Base-by-base conservation (phyloP, 1,139 yeast species). In the Geotrichum carabidarum region DNA sequence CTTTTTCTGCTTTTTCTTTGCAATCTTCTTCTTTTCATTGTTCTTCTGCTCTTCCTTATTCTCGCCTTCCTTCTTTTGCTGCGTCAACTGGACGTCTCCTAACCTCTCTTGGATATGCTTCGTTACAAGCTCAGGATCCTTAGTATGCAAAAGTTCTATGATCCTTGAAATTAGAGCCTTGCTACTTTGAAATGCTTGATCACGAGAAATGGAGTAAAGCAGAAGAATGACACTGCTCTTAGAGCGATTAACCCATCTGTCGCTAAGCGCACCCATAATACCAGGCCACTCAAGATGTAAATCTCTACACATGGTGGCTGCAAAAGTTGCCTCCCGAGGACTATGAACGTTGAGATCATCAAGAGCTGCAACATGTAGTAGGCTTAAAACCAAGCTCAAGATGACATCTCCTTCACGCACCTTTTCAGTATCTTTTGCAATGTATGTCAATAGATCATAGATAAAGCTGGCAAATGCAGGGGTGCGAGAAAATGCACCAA, bases 1-100 rank as follows among this genome's bases (percentile, higher is more conserved):
- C 63, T 82, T 86, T 8, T 79, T 80, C 64, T 84, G 88, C 60
- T 95, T 79, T 55, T 80, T 84, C 62, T 81, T 78, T 0, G 96
- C 98, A 32, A 81, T 44, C 32, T 57, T 43, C 45, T 50, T 53
- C 11, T 60, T 8, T 53, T 57, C 4, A 59, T 58, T 50, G 32
- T 34, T 51, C 35, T 50, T 57, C 17, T 51, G 48, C 42, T 54
- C 60, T 15, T 53, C 53, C 36, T 50, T 56, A 41, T 48, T 55
- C 40, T 27, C 54, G 14, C 34, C 55, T 44, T 48, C 50, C n/a
- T 18, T 48, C 11, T 50, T 41, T 11, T 22, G 37, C 30, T 27
- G 54, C n/a, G 43, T 57, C 34, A 50, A 22, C 30, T 46, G 50
- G 32, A 51, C 15, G 17, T 55, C 49, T 11, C 53, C 48, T 18